Base-by-base conservation (phyloP, 2,329 filamentous ascomycete genomes). In the Spiromastix sp. region DNA sequence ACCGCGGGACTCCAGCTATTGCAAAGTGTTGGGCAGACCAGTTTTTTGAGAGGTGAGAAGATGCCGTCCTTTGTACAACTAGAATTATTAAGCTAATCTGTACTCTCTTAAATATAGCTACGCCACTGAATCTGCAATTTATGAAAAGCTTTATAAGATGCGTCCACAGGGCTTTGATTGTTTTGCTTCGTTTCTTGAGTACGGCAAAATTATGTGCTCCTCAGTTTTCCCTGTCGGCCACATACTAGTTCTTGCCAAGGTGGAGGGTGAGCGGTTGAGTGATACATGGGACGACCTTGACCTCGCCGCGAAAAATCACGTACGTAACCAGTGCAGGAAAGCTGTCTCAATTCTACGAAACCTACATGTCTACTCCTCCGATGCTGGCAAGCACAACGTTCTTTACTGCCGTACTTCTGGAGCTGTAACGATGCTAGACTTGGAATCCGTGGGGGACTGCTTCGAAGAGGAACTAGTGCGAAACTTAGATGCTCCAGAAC, bases 1-100 rank as follows among this genome's bases (percentile, higher is more conserved):
- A 20, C 21, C 20, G 32, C 7, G 12, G 24, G 6, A 30, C 17
- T 12, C 13, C 12, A 13, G 30, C 38, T 5, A 27, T 39, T 4
- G 30, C 35, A 6, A 36, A 42, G 26, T 38, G 30, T 16, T 42
- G 37, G 34, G 27, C 29, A 17, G 16, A 37, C 17, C 32, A 20
- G 10, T 7, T 20, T 3, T 3, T 16, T 6, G 18, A 22, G 12
- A n/a, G 11, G 9, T 26, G 28, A 15, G 7, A 2, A 22, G n/a
- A 30, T 13, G 13, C 7, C 26, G n/a, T n/a, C n/a, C n/a, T n/a
- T n/a, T n/a, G n/a, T n/a, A n/a, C n/a, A n/a, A n/a, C n/a, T n/a
- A n/a, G n/a, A n/a, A n/a, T n/a, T n/a, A 10, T 25, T 25, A 25
- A 10, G 8, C 29, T 30, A 18, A 22, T 20, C 12, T 25, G 22